Base-by-base conservation (phyloP, 2,329 filamentous ascomycete genomes). In the Drechslerella coelobrocha region DNA sequence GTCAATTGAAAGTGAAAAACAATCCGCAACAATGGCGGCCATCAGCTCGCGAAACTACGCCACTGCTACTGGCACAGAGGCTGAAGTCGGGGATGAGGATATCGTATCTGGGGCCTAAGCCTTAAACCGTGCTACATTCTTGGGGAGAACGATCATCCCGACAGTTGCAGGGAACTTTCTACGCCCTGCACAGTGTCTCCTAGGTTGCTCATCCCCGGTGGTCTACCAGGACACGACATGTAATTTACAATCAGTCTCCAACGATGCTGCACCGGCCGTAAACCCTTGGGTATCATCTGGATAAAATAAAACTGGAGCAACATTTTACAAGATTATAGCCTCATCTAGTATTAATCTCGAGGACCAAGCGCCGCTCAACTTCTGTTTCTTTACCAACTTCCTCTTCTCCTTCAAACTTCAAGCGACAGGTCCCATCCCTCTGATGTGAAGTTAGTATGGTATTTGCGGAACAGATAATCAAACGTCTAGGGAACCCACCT, bases 391-490 rank as follows among this genome's bases (percentile, higher is more conserved):
- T 90, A 74, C 86, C 88, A 72, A 84, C 81, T 59, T 88, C 88
- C 77, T 91, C 89, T 75, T 92, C 89, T 12, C 89, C 89, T 77
- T 93, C 90, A 75, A 93, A 93, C 73, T 90, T 87, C 73, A 93
- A 81, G 62, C 75, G 68, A 34, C 75, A 76, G 14, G 75, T 76
- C 10, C 75, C 75, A 45, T 76, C 75, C 26, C 75, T 68, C 75
- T 76, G 14, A 43, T 9, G n/a, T 19, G 6, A 26, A 10, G 12
- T 68, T 51, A 61, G 56, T 34, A 34, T 17, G 12, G 19, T 2
- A 24, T 9, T 21, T 12, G n/a, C 14, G n/a, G 31, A 27, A 45
- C 17, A 14, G 27, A 54, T 31, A 27, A 17, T 27, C 9, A 34
- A 23, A 9, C 2, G 12, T 79, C 77, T 81, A 82, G 57, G 27